A percentile compares a stretch with the other conserved stretches of the same genome.
Evolutionary conservation across 352 stramenopile genomes (phyloP).

Genomic region (Pythium monospermum): DNA sequence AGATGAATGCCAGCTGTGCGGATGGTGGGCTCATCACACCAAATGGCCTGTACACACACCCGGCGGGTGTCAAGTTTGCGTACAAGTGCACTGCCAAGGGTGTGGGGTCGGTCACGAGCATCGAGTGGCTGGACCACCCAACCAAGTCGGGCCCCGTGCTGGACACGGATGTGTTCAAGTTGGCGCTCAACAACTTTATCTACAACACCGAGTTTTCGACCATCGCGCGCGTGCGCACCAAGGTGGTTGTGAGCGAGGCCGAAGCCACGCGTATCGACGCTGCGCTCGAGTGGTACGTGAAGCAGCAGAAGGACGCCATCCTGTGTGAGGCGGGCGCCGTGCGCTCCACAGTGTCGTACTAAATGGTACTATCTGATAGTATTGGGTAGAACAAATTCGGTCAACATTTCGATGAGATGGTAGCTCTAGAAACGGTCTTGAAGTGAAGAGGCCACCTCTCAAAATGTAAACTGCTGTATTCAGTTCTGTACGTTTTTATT

Average conservation of each 20-base stretch:
- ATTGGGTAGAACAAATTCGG: too few relatives aligned
- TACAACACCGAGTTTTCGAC: slow-evolving; percentile 47
- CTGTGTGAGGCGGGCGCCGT: slow-evolving; percentile 20
- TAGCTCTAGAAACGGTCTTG: too few relatives aligned
- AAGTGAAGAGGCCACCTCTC: too few relatives aligned
- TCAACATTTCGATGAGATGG: too few relatives aligned
- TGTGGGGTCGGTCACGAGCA: slow-evolving; percentile 32
- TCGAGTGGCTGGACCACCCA: slow-evolving; percentile 58
- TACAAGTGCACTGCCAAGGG: slow-evolving; percentile 48
- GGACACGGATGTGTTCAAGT: slow-evolving; percentile 53
- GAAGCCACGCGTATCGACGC: slow-evolving; percentile 47
- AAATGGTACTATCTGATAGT: too few relatives aligned
- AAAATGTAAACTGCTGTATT: too few relatives aligned
- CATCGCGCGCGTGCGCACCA: slow-evolving; percentile 29
- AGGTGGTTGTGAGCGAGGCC: slow-evolving; percentile 34
- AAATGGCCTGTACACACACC: slow-evolving; percentile 68
- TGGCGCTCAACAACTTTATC: slow-evolving; percentile 52
- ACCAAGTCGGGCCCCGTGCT: slow-evolving; percentile 37
- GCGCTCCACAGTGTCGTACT: slow-evolving; percentile 20
- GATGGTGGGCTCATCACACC: slow-evolving; percentile 29
- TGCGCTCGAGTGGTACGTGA: slow-evolving; percentile 41
- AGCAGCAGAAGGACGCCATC: slow-evolving; percentile 13
- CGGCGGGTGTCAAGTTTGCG: slow-evolving; percentile 59
- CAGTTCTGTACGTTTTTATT: too few relatives aligned
- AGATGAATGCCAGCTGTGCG: slow-evolving; percentile 50